phyloP scores from a whole-genome alignment of 768 basidiomycete genomes.

The Cyclocybe aegerita region DNA sequence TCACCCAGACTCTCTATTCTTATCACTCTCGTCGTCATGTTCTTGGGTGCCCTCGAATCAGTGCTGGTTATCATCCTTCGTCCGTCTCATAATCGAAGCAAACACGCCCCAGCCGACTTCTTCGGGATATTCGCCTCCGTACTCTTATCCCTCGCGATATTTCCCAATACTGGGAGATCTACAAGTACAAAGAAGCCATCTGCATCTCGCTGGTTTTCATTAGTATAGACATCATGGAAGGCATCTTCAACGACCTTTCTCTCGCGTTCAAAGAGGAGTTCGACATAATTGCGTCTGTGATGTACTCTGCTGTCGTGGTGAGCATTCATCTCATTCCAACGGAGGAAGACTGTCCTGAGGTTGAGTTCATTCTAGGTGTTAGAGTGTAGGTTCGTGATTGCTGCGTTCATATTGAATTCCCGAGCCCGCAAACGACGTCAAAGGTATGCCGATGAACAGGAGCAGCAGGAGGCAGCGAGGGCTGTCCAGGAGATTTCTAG shows the following conservation, averaged over 20 bases:
- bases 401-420: slow-evolving; percentile 68
- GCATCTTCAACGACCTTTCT: slow-evolving; percentile 67
- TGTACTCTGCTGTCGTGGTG: slow-evolving; percentile 65
- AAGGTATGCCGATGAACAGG: slow-evolving; percentile 11
- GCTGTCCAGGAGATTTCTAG: no score
- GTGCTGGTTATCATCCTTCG: slow-evolving; percentile 59
- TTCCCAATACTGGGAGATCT: slow-evolving; percentile 76
- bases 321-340: slow-evolving; percentile 16
- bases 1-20: slow-evolving; percentile 31
- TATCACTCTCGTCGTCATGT: slow-evolving; percentile 36
- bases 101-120: slow-evolving; percentile 38
- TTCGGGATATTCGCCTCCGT: slow-evolving; percentile 65
- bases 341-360: neutral
- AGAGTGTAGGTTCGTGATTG: slow-evolving; percentile 59
- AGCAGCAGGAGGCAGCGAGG: neutral
- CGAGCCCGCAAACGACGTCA: slow-evolving; percentile 39
- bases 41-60: slow-evolving; percentile 58
- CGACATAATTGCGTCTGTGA: slow-evolving; percentile 60
- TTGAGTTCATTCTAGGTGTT: slow-evolving; percentile 40
- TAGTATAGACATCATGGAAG: slow-evolving; percentile 66
- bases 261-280: slow-evolving; percentile 65
- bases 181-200: slow-evolving; percentile 55
- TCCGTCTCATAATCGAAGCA: slow-evolving; percentile 35
- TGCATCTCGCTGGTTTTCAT: slow-evolving; percentile 76
- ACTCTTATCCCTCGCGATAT: slow-evolving; percentile 48